Percentiles rank a stretch among this genome's conserved stretches.
phyloP scores from a whole-genome alignment of 2,329 filamentous ascomycete species.

The Pyrenophora graminea region DNA sequence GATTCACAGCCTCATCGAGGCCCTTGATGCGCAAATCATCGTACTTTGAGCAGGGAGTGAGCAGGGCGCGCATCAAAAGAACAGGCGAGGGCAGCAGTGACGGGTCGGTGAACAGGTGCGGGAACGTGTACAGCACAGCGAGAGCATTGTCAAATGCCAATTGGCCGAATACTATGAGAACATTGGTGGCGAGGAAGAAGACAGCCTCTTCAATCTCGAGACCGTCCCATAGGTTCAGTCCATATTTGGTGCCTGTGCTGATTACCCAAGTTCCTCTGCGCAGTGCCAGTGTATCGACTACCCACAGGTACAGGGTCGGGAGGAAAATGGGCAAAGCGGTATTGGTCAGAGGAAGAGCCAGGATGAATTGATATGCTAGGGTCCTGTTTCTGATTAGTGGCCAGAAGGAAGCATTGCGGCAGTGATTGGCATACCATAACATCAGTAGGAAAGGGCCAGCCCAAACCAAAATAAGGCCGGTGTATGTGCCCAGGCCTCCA shows the following conservation, averaged over 20 bases:
- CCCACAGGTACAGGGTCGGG: constrained; percentile 72
- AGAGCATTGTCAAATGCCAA: constrained; percentile 71
- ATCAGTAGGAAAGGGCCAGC: constrained; percentile 68
- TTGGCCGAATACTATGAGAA: constrained; percentile 70
- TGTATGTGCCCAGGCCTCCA: constrained; percentile 62
- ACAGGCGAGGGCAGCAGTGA: constrained; percentile 55
- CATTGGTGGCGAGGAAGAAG: constrained; percentile 74
- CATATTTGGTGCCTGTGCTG: constrained; percentile 68
- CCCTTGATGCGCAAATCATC: constrained; percentile 62
- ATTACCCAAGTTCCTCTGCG: constrained; percentile 74
- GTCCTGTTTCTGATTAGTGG: constrained; percentile 46
- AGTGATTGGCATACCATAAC: constrained; percentile 55
- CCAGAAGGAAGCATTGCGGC: background rate
- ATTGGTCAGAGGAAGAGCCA: constrained; percentile 62
- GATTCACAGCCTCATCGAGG: constrained; percentile 62
- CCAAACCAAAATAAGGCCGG: constrained; percentile 73
- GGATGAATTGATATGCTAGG: constrained; percentile 66
- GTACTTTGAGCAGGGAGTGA: constrained; percentile 56
- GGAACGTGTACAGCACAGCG: constrained; percentile 67
- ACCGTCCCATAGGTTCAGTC: constrained; percentile 64
- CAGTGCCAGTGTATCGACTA: constrained; percentile 71
- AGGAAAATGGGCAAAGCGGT: constrained; percentile 64
- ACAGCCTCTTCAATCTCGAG: constrained; percentile 75
- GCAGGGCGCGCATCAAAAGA: constrained; percentile 59
- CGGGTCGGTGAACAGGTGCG: constrained; percentile 58